Base-by-base conservation (phyloP, 805 yeast species). In the Metschnikowia cerradonensis region DNA sequence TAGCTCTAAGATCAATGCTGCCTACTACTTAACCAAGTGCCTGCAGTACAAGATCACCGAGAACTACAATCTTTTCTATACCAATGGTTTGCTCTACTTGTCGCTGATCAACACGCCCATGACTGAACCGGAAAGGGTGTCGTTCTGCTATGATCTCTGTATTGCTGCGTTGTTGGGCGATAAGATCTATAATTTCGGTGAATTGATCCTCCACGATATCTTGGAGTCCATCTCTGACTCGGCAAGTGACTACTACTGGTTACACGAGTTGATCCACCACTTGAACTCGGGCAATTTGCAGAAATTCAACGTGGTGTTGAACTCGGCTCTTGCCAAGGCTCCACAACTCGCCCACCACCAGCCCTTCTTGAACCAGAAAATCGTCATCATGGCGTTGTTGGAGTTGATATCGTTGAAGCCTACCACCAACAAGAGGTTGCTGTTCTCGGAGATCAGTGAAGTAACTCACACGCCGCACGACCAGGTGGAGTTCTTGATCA, bases 131-230 rank as follows among this genome's bases (percentile, higher is more conserved):
- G 41, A 53, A 58, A 47, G 66, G 48, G 66, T 74, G 49, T 88
- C 89, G 1, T 60, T 73, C 47, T 71, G 76, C 54, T 82, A 83
- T 61, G 96, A 92, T 58, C 79, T 92, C 58, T 79, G 92, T 52
- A 76, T 90, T 42, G 84, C 96, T 32, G 98, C 97, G 0, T 73
- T 94, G 52, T 76, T 92, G 60, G 98, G 97, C 45, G 96, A 90
- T 64, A 84, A 81, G 62, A 88, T 92, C 60, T 94, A 90, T 75
- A 94, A 92, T 72, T 94, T 94, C 68, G 98, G 98, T 47, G 99
- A 94, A 71, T 79, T 94, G 55, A 78, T 94, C 53, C 82, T 90
- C 66, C 98, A 92, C 68, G 96, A 94, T 41, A 83, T 92, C 43
- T 79, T 90, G 67, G 65, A 72, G 39, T 67, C 75, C 37, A 76